Evolutionary conservation across 129 eudicot species (phyloP), one percentile per base, ranked within the genome.

Genomic region (Flaveria bidentis): DNA sequence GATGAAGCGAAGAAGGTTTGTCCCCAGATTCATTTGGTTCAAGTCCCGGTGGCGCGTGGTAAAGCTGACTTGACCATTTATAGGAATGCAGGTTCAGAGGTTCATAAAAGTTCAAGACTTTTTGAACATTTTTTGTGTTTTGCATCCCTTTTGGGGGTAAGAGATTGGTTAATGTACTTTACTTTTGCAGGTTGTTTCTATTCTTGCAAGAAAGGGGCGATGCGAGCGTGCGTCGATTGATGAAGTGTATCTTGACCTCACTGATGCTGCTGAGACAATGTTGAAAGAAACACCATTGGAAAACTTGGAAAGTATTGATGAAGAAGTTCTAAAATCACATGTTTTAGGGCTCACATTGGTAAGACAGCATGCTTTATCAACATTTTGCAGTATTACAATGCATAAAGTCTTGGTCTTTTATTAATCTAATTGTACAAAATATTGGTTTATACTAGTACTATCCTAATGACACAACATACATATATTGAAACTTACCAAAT

Each of bases 31-130:
- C 93, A 91, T 41, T 88, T 94, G 52, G 96, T 94, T 25, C 87
- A 79, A 84, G 98, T 91, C 3, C 98, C 98, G 2, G 98, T 89
- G 66, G 90, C 93, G 5, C 98, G 96, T 77, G 98, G 96, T 61
- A 94, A 94, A 91, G 98, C 97, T 33, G 98, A 94, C 84, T 72
- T 94, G 79, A 89, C 74, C 82, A 82, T 75, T 66, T 94, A 94
- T 61, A 89, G 98, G 53, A 83, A 88, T 87, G 98, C 98, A 16
- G 97, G 98, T 73, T 94, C 93, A 84, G 98, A 94, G 98, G 98
- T 94, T 67, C 58, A 57, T 72, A 20, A 33, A 56, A 1, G 18
- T 86, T 86, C 26, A 50, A 22, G 57, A 2, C 8, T 60, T 70
- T 30, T 45, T 26, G 0, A 76, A 44, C 11, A 73, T 20, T 17